phyloP scores from a whole-genome alignment of 108 stramenopile genomes.

The Skeletonema tropicum region DNA sequence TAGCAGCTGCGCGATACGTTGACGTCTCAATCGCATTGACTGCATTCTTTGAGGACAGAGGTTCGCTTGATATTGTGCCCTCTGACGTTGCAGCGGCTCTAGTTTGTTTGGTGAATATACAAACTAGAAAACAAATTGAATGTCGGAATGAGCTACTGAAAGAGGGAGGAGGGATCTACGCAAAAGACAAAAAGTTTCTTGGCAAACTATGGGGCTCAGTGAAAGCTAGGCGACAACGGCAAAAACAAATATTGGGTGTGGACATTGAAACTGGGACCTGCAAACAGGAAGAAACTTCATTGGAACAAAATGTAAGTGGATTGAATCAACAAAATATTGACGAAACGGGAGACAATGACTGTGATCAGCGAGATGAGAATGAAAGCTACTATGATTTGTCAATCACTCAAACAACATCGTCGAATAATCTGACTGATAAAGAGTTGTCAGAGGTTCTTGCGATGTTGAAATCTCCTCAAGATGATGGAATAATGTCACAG shows the following conservation, averaged over 20 bases:
- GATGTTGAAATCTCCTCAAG: neutral
- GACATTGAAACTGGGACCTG: neutral
- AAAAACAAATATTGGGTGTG: neutral
- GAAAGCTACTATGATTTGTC: neutral
- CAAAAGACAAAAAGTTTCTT: conserved; percentile 32
- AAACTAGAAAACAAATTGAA: conserved; percentile 54
- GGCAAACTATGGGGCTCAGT: conserved; percentile 25
- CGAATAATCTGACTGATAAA: neutral
- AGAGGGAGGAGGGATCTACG: conserved; percentile 34
- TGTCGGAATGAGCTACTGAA: conserved; percentile 29
- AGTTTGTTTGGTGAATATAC: conserved; percentile 47
- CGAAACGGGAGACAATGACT: neutral
- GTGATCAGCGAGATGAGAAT: neutral
- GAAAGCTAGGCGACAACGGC: neutral
- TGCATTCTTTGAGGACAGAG: conserved; percentile 82
- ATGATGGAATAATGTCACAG: neutral
- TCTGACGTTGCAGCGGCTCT: conserved; percentile 56
- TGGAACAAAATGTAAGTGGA: neutral
- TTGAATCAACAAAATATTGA: neutral
- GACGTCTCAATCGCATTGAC: conserved; percentile 81
- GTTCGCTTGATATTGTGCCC: conserved; percentile 61
- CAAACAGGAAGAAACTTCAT: neutral
- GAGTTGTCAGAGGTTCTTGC: neutral
- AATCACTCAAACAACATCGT: neutral
- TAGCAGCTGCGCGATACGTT: conserved; percentile 54